Evolutionary conservation across 768 basidiomycete species (phyloP).

Genomic region (Sarcodon sp.): DNA sequence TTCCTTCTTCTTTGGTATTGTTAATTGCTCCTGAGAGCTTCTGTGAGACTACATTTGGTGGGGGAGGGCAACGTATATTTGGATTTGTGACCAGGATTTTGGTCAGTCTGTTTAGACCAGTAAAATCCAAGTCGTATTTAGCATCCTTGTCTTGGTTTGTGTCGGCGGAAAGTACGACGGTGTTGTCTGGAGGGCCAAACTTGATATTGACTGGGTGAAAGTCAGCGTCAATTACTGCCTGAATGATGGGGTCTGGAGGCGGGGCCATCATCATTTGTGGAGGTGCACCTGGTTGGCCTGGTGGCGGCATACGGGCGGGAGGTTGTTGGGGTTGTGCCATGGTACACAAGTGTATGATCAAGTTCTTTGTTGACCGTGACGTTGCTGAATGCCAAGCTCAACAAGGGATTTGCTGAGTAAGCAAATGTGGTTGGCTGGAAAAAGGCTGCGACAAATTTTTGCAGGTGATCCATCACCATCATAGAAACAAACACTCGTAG

Average conservation of each 20-base stretch:
- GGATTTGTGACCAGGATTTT: conserved; percentile 59
- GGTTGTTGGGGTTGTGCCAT: conserved; percentile 38
- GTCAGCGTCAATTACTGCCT: conserved; percentile 66
- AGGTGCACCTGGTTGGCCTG: conserved; percentile 25
- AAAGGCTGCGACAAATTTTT: too few relatives aligned
- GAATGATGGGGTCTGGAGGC: conserved; percentile 56
- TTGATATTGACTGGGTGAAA: conserved; percentile 45
- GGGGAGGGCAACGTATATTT: conserved; percentile 67
- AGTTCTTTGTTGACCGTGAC: conserved; percentile 26
- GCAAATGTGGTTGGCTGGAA: neutral
- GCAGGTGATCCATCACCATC: conserved; percentile 19
- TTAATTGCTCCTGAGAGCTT: conserved; percentile 66
- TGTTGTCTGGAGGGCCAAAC: conserved; percentile 38
- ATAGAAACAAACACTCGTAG: conserved; percentile 16
- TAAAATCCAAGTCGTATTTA: conserved; percentile 63
- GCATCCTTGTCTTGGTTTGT: conserved; percentile 70
- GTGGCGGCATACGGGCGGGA: conserved; percentile 26
- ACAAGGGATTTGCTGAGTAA: neutral
- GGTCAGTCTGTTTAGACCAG: conserved; percentile 63
- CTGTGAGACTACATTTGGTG: conserved; percentile 61
- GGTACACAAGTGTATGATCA: conserved; percentile 43
- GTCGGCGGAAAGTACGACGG: conserved; percentile 43
- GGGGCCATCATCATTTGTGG: conserved; percentile 25
- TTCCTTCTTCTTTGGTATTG: conserved; percentile 86
- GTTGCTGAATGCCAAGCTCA: conserved; percentile 18